Conservation (phyloP, 208 protist genomes). For the Borovskyia barvae region DNA sequence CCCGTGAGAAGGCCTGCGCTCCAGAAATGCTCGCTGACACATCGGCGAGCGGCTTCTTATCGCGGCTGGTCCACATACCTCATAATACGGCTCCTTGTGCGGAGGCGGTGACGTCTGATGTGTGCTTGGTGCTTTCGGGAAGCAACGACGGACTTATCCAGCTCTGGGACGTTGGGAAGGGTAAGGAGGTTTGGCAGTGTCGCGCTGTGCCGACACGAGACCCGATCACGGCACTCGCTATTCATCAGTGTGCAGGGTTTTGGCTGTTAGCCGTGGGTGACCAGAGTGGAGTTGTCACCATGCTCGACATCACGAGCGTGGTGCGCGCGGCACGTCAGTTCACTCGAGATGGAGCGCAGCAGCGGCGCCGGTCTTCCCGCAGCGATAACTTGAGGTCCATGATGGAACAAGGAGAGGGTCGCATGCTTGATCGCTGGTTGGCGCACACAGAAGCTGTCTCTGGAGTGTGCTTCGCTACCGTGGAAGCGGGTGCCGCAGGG, state of each 20-base stretch:
- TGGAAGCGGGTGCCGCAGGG: not conserved
- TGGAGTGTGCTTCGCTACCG: conserved; percentile 20
- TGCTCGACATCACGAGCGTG: conserved; percentile 54
- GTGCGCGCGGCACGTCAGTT: conserved; percentile 11
- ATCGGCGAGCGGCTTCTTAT: conserved; percentile 23
- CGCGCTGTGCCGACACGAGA: conserved; percentile 49
- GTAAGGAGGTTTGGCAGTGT: conserved; percentile 66
- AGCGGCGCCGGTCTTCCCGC: not conserved
- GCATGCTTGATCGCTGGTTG: conserved; percentile 72
- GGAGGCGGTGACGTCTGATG: not conserved
- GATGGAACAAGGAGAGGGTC: conserved; percentile 21
- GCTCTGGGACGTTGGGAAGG: conserved; percentile 69
- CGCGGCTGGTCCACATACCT: conserved; percentile 11
- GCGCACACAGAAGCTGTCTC: conserved; percentile 57
- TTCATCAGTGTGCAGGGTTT: not conserved
- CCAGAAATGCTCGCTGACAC: not conserved
- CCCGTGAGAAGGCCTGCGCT: not conserved
- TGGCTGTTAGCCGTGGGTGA: conserved; percentile 56
- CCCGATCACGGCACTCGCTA: conserved; percentile 47
- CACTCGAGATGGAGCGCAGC: not conserved
- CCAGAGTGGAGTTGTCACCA: conserved; percentile 33
- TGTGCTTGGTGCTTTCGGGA: conserved; percentile 43
- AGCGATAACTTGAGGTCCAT: not conserved
- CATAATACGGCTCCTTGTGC: not conserved
- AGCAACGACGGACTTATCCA: conserved; percentile 80